Percentiles rank a stretch among this genome's conserved stretches.
Evolutionary conservation across 2,329 filamentous ascomycete genomes (phyloP).

Genomic region (Tolypocladium pustulatum): DNA sequence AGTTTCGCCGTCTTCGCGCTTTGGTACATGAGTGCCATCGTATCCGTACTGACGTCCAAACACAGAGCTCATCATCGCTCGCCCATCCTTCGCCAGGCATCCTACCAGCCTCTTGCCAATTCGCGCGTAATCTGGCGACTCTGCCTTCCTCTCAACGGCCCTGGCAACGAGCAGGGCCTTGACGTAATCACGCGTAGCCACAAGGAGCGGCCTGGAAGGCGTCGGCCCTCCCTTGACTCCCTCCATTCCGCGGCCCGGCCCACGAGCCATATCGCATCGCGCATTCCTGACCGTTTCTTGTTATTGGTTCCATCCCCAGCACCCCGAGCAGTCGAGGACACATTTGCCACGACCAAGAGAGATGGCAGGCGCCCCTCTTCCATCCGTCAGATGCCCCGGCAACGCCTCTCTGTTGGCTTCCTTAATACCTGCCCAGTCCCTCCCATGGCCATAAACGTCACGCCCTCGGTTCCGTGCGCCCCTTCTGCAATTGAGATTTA

Average conservation of each 20-base stretch:
- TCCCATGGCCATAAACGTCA: not conserved
- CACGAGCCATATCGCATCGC: not conserved
- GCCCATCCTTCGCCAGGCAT: not conserved
- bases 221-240: not conserved
- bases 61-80: not conserved
- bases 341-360: not conserved
- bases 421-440: not conserved
- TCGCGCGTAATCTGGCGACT: not conserved
- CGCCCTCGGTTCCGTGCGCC: not conserved
- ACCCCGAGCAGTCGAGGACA: not conserved
- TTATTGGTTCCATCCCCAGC: not conserved
- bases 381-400: not conserved
- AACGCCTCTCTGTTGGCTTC: not conserved
- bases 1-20: not conserved
- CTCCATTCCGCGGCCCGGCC: not conserved
- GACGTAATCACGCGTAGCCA: not conserved
- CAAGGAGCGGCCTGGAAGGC: not conserved
- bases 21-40: not conserved
- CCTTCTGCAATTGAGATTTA: not conserved
- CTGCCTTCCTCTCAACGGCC: not conserved
- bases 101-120: not conserved
- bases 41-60: not conserved
- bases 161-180: not conserved
- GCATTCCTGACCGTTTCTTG: not conserved
- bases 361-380: not conserved